phyloP scores from a whole-genome alignment of 129 eudicot genomes.

The Mikania micrantha region DNA sequence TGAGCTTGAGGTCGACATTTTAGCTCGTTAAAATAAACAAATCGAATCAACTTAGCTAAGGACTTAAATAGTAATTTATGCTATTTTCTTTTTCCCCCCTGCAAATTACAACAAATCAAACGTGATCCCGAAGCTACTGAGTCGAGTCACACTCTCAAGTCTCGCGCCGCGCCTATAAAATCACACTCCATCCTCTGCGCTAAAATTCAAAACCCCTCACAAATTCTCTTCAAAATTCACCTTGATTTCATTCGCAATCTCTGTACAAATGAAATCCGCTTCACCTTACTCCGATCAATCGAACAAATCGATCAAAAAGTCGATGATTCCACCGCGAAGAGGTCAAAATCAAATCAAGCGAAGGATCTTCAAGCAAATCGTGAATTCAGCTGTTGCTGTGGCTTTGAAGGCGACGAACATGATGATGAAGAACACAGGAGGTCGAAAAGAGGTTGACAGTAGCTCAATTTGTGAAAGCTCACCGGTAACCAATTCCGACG shows the following conservation, averaged over 20 bases:
- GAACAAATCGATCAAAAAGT: neutral
- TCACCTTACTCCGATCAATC: neutral
- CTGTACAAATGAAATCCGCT: neutral
- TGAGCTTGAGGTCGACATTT: too few species aligned
- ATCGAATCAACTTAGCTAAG: too few species aligned
- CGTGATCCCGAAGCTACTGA: neutral
- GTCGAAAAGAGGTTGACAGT: neutral
- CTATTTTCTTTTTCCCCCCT: too few species aligned
- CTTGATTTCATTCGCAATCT: neutral
- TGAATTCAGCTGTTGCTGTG: neutral
- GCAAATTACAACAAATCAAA: neutral
- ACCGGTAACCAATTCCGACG: neutral
- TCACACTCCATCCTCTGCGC: neutral
- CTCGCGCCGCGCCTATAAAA: neutral
- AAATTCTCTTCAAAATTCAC: neutral
- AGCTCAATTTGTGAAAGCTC: neutral
- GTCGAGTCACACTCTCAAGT: neutral
- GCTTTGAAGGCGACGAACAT: neutral
- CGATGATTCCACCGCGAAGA: neutral
- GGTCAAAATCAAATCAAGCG: slow-evolving; percentile 3
- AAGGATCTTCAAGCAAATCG: neutral
- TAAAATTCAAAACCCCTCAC: neutral
- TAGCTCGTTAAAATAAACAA: too few species aligned
- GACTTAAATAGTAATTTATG: too few species aligned
- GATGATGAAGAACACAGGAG: neutral